These are phyloP conservation scores for Pyricularia sp. DNA, from an alignment of 2,329 filamentous ascomycete genomes.

Conservation along the genomic window DNA sequence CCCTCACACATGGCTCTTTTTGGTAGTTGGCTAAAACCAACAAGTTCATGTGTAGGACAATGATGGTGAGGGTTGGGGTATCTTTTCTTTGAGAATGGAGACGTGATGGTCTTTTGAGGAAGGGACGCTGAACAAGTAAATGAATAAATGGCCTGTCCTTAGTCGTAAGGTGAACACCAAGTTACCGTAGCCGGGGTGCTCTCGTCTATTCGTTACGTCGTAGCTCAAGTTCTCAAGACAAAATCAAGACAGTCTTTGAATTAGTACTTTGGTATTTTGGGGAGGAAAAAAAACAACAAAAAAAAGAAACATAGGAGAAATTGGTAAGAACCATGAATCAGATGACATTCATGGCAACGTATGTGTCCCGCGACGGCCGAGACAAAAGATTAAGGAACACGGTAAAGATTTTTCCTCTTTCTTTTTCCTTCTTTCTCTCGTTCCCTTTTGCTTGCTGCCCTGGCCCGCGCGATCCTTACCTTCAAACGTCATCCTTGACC, in stretches of 20 bases:
- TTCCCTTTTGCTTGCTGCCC: not conserved
- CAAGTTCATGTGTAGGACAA: not conserved
- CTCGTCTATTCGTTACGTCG: not conserved
- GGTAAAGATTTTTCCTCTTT: not conserved
- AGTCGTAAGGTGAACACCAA: not conserved
- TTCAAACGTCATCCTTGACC: slow-evolving; percentile 1
- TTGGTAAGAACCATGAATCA: not conserved
- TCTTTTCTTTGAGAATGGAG: not conserved
- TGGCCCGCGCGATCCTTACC: not conserved
- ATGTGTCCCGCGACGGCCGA: not conserved
- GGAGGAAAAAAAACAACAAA: not conserved
- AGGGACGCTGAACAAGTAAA: not conserved
- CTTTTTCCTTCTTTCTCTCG: not conserved
- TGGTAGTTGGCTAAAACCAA: not conserved
- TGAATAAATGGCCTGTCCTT: not conserved
- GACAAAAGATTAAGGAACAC: not conserved
- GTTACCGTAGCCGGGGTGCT: not conserved
- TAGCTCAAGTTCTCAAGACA: not conserved
- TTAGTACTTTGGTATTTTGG: not conserved
- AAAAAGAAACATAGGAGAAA: not conserved
- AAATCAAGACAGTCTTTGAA: not conserved
- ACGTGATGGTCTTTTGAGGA: not conserved
- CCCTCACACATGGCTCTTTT: slow-evolving; percentile 3
- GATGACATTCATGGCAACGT: not conserved
- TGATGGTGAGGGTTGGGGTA: not conserved